A percentile compares a stretch with the other conserved stretches of the same genome.
Conservation (phyloP, 768 basidiomycete species). For the Termitomyces sp. region DNA sequence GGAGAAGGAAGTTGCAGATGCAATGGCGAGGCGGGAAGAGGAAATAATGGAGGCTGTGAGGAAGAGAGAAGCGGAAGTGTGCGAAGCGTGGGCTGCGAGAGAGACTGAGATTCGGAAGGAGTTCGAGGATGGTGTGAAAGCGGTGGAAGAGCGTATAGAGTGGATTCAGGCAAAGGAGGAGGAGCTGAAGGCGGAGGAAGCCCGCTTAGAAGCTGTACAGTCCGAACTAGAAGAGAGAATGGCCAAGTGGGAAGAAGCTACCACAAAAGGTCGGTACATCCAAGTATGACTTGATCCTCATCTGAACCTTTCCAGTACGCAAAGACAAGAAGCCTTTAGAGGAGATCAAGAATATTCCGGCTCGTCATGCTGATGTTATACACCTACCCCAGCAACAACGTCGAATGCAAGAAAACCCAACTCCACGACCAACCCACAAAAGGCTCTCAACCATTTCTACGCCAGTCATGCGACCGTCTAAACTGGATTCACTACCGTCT, state of each 20-base stretch:
- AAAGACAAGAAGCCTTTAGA: conserved; percentile 61
- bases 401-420: conserved; percentile 18
- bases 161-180: conserved; percentile 48
- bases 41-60: conserved; percentile 69
- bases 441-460: conserved; percentile 40
- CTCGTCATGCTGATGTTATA: conserved; percentile 21
- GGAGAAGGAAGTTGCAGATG: conserved; percentile 63
- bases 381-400: conserved; percentile 19
- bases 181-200: conserved; percentile 49
- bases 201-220: conserved; percentile 38
- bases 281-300: neutral
- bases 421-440: conserved; percentile 18
- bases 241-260: conserved; percentile 32
- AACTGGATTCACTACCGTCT: conserved; percentile 33
- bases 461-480: conserved; percentile 38
- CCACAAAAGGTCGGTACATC: conserved; percentile 18
- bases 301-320: conserved; percentile 24
- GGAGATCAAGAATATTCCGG: conserved; percentile 69
- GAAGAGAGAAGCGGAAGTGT: conserved; percentile 57
- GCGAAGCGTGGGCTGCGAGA: conserved; percentile 48
- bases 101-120: conserved; percentile 50
- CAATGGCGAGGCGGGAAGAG: conserved; percentile 62
- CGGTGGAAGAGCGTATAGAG: conserved; percentile 44
- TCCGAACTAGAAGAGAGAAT: conserved; percentile 47
- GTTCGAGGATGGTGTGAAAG: conserved; percentile 38